Conservation (phyloP, 371 early-diverging fungal species). For the Apophysomyces ossiformis region DNA sequence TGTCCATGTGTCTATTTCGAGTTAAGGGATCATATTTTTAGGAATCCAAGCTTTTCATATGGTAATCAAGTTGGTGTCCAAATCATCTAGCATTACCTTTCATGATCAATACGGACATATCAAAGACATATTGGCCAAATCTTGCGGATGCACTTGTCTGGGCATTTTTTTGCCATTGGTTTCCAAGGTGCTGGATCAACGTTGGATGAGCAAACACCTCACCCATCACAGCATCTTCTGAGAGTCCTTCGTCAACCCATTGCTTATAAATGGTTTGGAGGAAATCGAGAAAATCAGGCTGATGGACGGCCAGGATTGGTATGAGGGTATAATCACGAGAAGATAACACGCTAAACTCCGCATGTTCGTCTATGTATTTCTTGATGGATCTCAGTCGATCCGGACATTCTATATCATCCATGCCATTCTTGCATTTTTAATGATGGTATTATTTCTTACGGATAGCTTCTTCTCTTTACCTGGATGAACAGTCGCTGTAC, state of each 20-base stretch:
- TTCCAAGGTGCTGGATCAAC: constrained; percentile 28
- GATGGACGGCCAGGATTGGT: constrained; percentile 65
- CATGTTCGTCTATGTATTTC: constrained; percentile 28
- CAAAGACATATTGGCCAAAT: constrained; percentile 58
- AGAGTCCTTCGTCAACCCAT: constrained; percentile 63
- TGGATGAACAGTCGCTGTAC: constrained; percentile 33
- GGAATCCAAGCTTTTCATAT: background rate
- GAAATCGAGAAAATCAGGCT: constrained; percentile 60
- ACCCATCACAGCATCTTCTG: constrained; percentile 63
- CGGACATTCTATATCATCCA: constrained; percentile 38
- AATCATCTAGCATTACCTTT: constrained; percentile 35
- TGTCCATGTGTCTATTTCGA: constrained; percentile 59
- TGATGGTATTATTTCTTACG: background rate
- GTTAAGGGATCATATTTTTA: background rate
- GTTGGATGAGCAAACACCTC: constrained; percentile 54
- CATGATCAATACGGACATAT: constrained; percentile 61
- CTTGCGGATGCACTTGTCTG: constrained; percentile 20
- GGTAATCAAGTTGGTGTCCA: no score
- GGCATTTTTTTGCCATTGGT: constrained; percentile 42
- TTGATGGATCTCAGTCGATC: constrained; percentile 42
- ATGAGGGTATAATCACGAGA: constrained; percentile 59
- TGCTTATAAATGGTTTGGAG: constrained; percentile 60
- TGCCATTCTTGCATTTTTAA: no score
- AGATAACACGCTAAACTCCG: constrained; percentile 31
- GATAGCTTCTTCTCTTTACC: constrained; percentile 25